These are phyloP conservation scores for Tulasnella sp. DNA, from an alignment of 768 basidiomycete genomes.

Conservation along the genomic window DNA sequence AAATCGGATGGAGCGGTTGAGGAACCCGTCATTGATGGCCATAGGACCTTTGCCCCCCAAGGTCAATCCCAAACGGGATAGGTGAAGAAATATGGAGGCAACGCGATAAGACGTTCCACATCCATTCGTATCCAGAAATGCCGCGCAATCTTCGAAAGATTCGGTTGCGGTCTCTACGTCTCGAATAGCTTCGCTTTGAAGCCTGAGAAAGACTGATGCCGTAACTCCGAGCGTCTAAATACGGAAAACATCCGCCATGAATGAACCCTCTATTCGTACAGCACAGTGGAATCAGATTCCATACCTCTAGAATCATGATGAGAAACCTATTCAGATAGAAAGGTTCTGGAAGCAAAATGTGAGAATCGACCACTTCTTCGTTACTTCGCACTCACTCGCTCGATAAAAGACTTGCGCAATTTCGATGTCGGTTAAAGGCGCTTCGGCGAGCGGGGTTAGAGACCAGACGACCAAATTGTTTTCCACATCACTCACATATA, in stretches of 20 bases:
- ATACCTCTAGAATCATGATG: conserved; percentile 53
- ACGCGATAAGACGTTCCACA: conserved; percentile 47
- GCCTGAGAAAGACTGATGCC: conserved; percentile 39
- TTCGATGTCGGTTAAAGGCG: conserved; percentile 39
- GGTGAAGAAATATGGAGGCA: conserved; percentile 37
- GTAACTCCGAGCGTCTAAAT: conserved; percentile 39
- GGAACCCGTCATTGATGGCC: conserved; percentile 36
- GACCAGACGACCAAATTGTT: not conserved
- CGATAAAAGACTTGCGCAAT: conserved; percentile 53
- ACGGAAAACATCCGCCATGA: too few relatives aligned
- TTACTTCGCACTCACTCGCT: conserved; percentile 32
- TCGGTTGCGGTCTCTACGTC: conserved; percentile 34
- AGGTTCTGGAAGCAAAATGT: not conserved
- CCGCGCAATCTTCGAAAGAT: conserved; percentile 36
- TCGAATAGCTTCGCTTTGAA: conserved; percentile 42
- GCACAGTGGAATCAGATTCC: not conserved
- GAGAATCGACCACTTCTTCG: too few relatives aligned
- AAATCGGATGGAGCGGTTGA: conserved; percentile 40
- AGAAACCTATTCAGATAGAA: conserved; percentile 31
- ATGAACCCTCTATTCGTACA: not conserved
- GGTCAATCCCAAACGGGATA: conserved; percentile 37
- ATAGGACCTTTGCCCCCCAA: conserved; percentile 19
- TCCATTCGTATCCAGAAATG: conserved; percentile 43
- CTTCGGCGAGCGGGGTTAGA: conserved; percentile 17
- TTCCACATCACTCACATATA: not conserved